phyloP scores from a whole-genome alignment of 2,329 filamentous ascomycete genomes.

The Epichloe sylvatica region DNA sequence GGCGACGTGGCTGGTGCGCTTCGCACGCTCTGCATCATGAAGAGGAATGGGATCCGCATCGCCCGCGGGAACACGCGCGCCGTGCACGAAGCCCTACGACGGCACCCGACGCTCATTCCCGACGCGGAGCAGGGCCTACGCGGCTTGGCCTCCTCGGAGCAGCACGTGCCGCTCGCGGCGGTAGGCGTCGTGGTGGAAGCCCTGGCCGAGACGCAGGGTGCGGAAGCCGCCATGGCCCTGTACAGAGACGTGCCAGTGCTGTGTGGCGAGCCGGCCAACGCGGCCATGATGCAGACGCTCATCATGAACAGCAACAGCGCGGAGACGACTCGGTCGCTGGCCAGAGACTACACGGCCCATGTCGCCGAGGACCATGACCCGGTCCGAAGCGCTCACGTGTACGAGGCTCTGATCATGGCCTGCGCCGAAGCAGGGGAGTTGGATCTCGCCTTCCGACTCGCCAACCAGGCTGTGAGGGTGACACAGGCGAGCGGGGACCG shows the following conservation, averaged over 20 bases:
- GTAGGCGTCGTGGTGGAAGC: conserved; percentile 23
- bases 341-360: conserved; percentile 17
- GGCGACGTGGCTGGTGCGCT: conserved; percentile 54
- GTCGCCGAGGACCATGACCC: conserved; percentile 8
- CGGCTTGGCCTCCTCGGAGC: conserved; percentile 26
- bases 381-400: conserved; percentile 8
- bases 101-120: conserved; percentile 29
- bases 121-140: conserved; percentile 44
- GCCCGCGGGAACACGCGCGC: conserved; percentile 49
- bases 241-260: conserved; percentile 18
- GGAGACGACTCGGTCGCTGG: conserved; percentile 14
- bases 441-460: conserved; percentile 22
- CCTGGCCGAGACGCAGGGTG: conserved; percentile 15
- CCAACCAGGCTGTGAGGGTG: conserved; percentile 9
- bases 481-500: background rate
- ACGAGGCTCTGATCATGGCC: conserved; percentile 15
- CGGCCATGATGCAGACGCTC: conserved; percentile 17
- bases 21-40: conserved; percentile 60
- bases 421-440: conserved; percentile 18
- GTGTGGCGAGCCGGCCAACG: conserved; percentile 15
- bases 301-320: conserved; percentile 15
- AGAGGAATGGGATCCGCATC: conserved; percentile 33
- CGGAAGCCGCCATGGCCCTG: conserved; percentile 19
- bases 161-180: conserved; percentile 23
- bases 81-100: conserved; percentile 43